phyloP scores from a whole-genome alignment of 2,329 filamentous ascomycete species.

The Hymenoscyphus occultus region DNA sequence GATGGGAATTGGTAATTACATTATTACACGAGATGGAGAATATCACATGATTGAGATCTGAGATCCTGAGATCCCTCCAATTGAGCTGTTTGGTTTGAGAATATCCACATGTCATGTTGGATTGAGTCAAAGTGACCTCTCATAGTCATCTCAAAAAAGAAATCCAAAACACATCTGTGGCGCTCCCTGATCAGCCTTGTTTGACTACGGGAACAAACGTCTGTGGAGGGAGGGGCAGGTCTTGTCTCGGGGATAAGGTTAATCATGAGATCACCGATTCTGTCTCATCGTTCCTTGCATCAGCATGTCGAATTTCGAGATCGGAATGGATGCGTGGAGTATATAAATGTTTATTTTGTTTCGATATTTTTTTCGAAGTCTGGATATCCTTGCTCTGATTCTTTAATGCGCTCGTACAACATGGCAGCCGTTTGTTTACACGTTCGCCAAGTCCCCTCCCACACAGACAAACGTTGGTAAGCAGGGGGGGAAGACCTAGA shows the following conservation, averaged over 20 bases:
- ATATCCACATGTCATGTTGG: background rate
- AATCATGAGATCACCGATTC: background rate
- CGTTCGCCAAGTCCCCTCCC: background rate
- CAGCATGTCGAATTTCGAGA: background rate
- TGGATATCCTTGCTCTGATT: too few relatives aligned
- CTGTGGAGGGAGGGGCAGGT: background rate
- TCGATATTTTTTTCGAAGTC: too few relatives aligned
- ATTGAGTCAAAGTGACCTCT: background rate
- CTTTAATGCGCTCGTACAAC: too few relatives aligned
- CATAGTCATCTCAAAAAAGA: background rate
- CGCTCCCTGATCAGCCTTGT: conserved; percentile 1
- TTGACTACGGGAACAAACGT: background rate
- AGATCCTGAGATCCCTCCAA: background rate
- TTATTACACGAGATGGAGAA: background rate
- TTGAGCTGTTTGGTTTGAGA: background rate
- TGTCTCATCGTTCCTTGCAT: background rate
- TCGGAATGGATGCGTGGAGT: too few relatives aligned
- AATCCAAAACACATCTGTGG: background rate
- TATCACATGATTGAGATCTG: conserved; percentile 9
- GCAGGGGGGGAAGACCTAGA: background rate
- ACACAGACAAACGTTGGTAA: background rate
- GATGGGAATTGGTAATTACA: background rate
- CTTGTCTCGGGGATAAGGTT: background rate
- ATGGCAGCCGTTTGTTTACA: background rate
- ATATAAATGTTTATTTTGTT: too few relatives aligned